Evolutionary conservation across 2,329 filamentous ascomycete species (phyloP), one percentile per base, ranked within the genome.

Genomic region (Diaporthe eres): DNA sequence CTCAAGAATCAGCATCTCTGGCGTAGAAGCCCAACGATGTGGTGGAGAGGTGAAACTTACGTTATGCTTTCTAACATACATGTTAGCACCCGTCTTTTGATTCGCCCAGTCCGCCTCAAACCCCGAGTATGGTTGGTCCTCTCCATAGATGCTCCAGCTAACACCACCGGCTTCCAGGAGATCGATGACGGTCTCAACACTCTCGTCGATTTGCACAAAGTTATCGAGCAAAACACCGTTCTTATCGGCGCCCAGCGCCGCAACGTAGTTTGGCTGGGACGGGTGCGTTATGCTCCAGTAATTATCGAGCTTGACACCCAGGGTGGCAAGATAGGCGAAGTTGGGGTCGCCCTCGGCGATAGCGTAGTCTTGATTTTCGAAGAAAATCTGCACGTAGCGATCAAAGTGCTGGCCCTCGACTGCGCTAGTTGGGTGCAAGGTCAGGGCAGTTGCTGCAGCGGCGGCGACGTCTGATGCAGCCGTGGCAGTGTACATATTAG

Each of bases 31-130:
- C 12, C 8, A 19, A 15, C 8, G 25, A 47, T 10, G 25, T 13
- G 3, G 25, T 34, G 39, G 15, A 8, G 13, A 34, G 25, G 13
- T 22, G 4, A 28, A 15, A 76, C 84, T 51, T 85, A 88, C 82
- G 25, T 93, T 92, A 82, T 93, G 91, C 83, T 93, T 93, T 74
- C 92, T 88, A 44, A 93, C 91, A 79, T 93, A 93, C 82, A 89
- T 88, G 77, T 92, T 90, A 37, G 87, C 86, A 5, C 86, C 85
- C 1, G 87, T 91, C 77, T 88, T 80, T 75, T 88, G 88, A 78
- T 92, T 91, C 28, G 87, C 86, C 78, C 85, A 90, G 57, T 87
- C 84, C 31, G 86, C 87, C 76, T 87, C 82, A 77, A 87, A 88
- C 1, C 87, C 87, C 9, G 85, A 81, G 78, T 85, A 89, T 0